Base-by-base conservation (phyloP, 805 yeast genomes). In the Hanseniaspora pseudoguilliermondii region DNA sequence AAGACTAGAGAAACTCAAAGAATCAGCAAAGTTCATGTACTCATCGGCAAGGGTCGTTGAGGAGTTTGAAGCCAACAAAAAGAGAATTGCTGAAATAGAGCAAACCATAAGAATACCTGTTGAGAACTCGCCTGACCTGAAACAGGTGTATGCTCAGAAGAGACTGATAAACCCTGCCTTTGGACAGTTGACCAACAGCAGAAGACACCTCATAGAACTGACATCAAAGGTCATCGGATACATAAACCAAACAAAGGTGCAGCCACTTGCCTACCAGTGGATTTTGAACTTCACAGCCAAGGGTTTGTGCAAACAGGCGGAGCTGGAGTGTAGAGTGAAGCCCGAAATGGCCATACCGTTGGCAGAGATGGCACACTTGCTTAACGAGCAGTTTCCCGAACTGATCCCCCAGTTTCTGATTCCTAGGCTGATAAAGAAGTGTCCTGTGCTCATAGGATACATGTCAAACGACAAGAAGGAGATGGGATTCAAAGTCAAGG, bases 381-480 rank as follows among this genome's bases (percentile, higher is more conserved):
- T 89, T 42, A 64, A 88, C 62, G 64, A 75, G 18, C 70, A 68
- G 36, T 76, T 72, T 61, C 75, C 78, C 0, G 77, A 73, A 36
- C 27, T 55, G 15, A 59, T 74, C 57, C 63, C 66, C 43, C 73
- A 71, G 34, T 65, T 68, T 11, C 59, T 74, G 32, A 70, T 81
- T 64, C 95, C 97, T 0, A 76, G 97, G 60, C 79, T 90, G 64
- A 86, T 88, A 36, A 91, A 91, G 67, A 88, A 89, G 63, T 93
- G 97, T 65, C 97, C 97, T 1, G 78, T 77, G 58, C 77, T 90
- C 20, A 81, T 93, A 47, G 98, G 98, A 0, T 91, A 76, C 66
- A 75, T 85, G 0, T 83, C 46, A 9, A 60, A 84, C 83, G 60
- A 97, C 96, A 3, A 74, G 96, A 56, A 57, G 68, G 16, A 73